These are phyloP conservation scores for Starmera dryadoides DNA, from an alignment of 805 yeast species.

Conservation along the genomic window DNA sequence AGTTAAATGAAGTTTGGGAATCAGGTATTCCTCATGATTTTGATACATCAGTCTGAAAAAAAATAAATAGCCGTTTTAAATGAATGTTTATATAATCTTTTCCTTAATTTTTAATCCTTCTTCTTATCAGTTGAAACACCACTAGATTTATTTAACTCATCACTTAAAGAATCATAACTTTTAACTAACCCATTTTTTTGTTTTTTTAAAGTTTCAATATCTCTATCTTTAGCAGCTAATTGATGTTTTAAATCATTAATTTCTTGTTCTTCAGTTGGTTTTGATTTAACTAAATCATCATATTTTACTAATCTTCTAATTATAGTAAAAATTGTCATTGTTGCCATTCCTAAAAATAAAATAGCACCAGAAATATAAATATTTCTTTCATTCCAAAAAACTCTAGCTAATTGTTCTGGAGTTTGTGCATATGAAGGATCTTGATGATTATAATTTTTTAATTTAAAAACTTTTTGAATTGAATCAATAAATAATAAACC, in stretches of 20 bases:
- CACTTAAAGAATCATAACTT: conserved; percentile 37
- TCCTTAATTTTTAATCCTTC: conserved; percentile 18
- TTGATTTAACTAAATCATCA: conserved; percentile 25
- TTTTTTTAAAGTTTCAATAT: conserved; percentile 38
- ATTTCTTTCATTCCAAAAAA: conserved; percentile 59
- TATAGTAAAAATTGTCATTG: conserved; percentile 45
- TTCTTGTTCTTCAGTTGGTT: conserved; percentile 9
- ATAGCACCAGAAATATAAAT: conserved; percentile 58
- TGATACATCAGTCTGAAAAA: not conserved
- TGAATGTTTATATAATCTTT: not conserved
- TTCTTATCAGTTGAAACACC: conserved; percentile 16
- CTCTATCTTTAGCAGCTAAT: conserved; percentile 33
- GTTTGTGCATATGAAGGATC: conserved; percentile 26
- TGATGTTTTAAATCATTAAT: conserved; percentile 27
- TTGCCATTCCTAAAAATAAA: conserved; percentile 45
- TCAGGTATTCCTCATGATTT: conserved; percentile 30
- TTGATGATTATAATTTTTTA: conserved; percentile 18
- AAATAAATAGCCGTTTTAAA: not conserved
- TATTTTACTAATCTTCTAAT: conserved; percentile 45
- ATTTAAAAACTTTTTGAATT: conserved; percentile 32
- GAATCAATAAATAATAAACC: conserved; percentile 49
- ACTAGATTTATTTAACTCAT: conserved; percentile 11
- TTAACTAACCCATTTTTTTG: conserved; percentile 46
- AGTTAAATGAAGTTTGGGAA: conserved; percentile 61
- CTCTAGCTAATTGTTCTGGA: conserved; percentile 48